Conservation (phyloP, 345 rosid species). For the Geranium rotundifolium region DNA sequence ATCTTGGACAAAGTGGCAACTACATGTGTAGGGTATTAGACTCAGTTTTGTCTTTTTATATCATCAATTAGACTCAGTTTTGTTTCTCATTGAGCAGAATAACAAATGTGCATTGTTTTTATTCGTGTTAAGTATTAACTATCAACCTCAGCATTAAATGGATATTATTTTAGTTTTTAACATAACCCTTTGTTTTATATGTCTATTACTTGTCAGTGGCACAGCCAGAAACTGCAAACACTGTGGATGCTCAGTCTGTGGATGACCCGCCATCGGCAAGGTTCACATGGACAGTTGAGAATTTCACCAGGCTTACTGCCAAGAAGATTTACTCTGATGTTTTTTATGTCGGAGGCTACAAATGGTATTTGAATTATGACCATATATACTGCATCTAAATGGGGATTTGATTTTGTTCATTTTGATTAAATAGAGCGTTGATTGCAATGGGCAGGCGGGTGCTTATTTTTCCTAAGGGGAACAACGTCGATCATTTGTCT, state of each 20-base stretch:
- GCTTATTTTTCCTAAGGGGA: conserved; percentile 37
- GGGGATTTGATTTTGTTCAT: background rate
- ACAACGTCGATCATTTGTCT: conserved; percentile 30
- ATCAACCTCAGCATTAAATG: background rate
- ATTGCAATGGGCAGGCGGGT: conserved; percentile 27
- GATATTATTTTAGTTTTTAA: background rate
- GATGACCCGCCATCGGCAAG: conserved; percentile 41
- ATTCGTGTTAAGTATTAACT: too few relatives aligned
- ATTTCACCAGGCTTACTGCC: conserved; percentile 26
- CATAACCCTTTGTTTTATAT: background rate
- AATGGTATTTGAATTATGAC: conserved; percentile 19
- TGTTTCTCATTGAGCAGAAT: background rate
- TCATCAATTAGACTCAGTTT: too few relatives aligned
- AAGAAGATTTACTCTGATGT: conserved; percentile 32
- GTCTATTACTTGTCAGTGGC: conserved; percentile 16
- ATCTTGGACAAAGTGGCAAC: too few relatives aligned
- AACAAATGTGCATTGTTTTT: too few relatives aligned
- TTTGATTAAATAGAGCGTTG: background rate
- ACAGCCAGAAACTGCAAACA: conserved; percentile 31
- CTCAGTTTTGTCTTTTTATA: too few relatives aligned
- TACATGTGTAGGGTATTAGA: too few relatives aligned
- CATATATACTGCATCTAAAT: background rate
- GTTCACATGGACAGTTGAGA: conserved; percentile 37
- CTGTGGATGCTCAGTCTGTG: conserved; percentile 31
- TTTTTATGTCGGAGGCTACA: conserved; percentile 32